Percentiles rank a stretch among this genome's conserved stretches.
phyloP scores from a whole-genome alignment of 257 asterid genomes.

The Avicennia marina region DNA sequence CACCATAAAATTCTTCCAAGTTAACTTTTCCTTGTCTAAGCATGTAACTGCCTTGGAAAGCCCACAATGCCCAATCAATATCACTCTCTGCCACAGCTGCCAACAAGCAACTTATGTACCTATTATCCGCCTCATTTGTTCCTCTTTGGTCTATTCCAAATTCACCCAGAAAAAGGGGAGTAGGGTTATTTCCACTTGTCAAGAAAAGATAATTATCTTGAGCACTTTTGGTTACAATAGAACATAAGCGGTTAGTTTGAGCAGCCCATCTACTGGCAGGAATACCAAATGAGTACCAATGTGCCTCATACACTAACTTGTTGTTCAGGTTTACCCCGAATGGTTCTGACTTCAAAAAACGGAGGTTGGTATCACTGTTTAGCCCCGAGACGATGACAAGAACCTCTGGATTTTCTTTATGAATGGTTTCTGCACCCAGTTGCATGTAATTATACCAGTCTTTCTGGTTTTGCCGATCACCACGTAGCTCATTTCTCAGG shows the following conservation, averaged over 20 bases:
- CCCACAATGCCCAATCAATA: slow-evolving; percentile 74
- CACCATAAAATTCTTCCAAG: slow-evolving; percentile 46
- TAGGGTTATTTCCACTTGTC: slow-evolving; percentile 16
- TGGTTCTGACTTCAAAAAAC: slow-evolving; percentile 29
- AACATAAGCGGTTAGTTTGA: slow-evolving; percentile 32
- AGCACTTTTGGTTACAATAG: slow-evolving; percentile 1
- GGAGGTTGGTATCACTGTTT: slow-evolving; percentile 31
- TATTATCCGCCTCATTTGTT: slow-evolving; percentile 34
- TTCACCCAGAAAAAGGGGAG: slow-evolving; percentile 63
- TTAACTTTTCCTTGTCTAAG: slow-evolving; percentile 32
- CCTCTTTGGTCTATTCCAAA: slow-evolving; percentile 54
- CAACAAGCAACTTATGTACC: slow-evolving; percentile 49
- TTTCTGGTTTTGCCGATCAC: slow-evolving; percentile 31
- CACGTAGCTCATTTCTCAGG: slow-evolving; percentile 75
- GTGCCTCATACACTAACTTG: slow-evolving; percentile 68
- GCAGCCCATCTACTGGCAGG: slow-evolving; percentile 19
- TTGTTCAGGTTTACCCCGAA: slow-evolving; percentile 21
- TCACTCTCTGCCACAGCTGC: slow-evolving; percentile 47
- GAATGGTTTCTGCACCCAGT: slow-evolving; percentile 48
- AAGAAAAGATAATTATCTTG: slow-evolving; percentile 33
- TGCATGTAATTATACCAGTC: slow-evolving; percentile 60
- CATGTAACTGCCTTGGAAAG: slow-evolving; percentile 66
- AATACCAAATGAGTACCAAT: slow-evolving; percentile 48
- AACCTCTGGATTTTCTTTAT: slow-evolving; percentile 38
- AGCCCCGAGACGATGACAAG: slow-evolving; percentile 66